Evolutionary conservation across 148 eudicot genomes (phyloP), one percentile per base, ranked within the genome.

Genomic region (Salicornia ramosissima): DNA sequence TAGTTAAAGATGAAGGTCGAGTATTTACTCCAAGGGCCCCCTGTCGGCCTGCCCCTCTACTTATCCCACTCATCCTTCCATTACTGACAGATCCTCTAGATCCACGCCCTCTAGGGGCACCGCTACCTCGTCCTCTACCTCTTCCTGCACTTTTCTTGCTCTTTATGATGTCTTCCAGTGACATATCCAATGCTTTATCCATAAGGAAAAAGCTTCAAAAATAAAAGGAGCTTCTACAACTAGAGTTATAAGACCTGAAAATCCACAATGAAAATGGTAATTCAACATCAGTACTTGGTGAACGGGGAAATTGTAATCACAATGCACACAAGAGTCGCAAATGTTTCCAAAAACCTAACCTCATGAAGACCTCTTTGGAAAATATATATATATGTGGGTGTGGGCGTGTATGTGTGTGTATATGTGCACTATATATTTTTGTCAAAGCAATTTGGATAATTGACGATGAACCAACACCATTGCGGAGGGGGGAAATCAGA

Each of bases 101-200:
- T 13, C 88, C 92, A 80, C 90, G 86, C 36, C 92, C 90, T 65
- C 83, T 80, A 24, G 70, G 77, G 25, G 81, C 75, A 82, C 79
- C 84, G 40, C 92, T 83, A 51, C 92, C 92, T 56, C 75, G 79
- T 24, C 90, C 91, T 77, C 86, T 78, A 54, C 88, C 83, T 74
- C 82, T 83, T 24, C 77, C 82, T 36, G 61, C 66, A 72, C 21
- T 73, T 56, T 86, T 84, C 73, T 89, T 80, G 78, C 75, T 90
- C 81, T 85, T 92, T 56, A 90, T 90, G 74, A 90, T 85, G 77
- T 90, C 94, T 42, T 88, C 94, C 68, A 93, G 78, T 5, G 92
- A 76, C 88, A 85, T 83, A 83, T 93, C 92, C 83, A 90, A 75
- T 65, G 90, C 53, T 60, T 54, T 73, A 74, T 84, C 79, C 84